Evolutionary conservation across 2,329 filamentous ascomycete genomes (phyloP).

Genomic region (Fusarium papillatum): DNA sequence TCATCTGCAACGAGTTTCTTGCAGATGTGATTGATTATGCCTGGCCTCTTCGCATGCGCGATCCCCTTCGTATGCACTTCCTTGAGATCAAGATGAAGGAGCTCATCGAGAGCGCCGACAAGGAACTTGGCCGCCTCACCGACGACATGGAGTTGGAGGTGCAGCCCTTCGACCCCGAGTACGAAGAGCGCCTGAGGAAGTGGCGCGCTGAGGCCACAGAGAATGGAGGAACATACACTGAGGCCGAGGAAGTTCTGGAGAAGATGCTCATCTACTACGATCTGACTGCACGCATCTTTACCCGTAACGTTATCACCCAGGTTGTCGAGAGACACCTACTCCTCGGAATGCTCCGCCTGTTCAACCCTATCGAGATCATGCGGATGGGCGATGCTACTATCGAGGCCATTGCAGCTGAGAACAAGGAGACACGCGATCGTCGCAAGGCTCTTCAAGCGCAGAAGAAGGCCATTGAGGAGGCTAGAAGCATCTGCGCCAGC

Average conservation of each 20-base stretch:
- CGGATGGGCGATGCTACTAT: constrained; percentile 59
- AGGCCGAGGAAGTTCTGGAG: constrained; percentile 66
- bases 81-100: constrained; percentile 63
- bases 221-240: constrained; percentile 61
- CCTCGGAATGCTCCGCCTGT: constrained; percentile 64
- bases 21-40: constrained; percentile 64
- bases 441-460: constrained; percentile 61
- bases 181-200: constrained; percentile 62
- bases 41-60: constrained; percentile 65
- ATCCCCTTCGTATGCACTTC: constrained; percentile 63
- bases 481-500: constrained; percentile 62
- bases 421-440: constrained; percentile 65
- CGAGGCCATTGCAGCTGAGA: constrained; percentile 66
- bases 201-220: constrained; percentile 59
- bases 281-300: constrained; percentile 65
- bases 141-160: constrained; percentile 67
- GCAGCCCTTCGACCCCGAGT: constrained; percentile 67
- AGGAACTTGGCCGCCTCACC: constrained; percentile 59
- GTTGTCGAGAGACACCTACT: constrained; percentile 65
- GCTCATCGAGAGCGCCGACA: constrained; percentile 60
- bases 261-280: constrained; percentile 71
- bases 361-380: constrained; percentile 66
- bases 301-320: constrained; percentile 66
- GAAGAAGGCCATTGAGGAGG: constrained; percentile 65
- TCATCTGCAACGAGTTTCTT: constrained; percentile 68